Evolutionary conservation across 1,284 basidiomycete genomes (phyloP), one percentile per base, ranked within the genome.

Genomic region (Tylopilus sp.): DNA sequence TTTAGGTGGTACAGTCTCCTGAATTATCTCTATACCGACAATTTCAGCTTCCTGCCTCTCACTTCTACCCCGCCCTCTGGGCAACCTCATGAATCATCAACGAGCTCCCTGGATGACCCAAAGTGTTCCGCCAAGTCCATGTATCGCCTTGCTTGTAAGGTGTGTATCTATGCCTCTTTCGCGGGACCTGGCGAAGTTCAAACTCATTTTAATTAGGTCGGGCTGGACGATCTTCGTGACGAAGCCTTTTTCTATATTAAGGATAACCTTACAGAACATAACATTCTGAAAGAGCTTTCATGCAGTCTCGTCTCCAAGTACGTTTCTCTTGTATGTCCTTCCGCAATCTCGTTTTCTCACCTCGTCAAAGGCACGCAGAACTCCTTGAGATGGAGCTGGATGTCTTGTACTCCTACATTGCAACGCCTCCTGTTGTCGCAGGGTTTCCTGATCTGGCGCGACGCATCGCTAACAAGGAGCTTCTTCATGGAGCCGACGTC

Each of bases 41-140:
- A 58, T 32, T 49, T 70, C 16, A 47, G 29, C 13, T 68, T 70
- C 9, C 22, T 51, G 47, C 65, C 69, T 32, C 63, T 59, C 36
- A 60, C 33, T 44, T 70, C 69, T 7, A 56, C 57, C 19, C 26
- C 54, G 16, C 12, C 22, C 29, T 9, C 41, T 44, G 41, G 41
- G 18, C 41, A 44, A 44, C 19, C 41, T 44, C 41, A 22, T 19
- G 18, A 44, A 19, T 44, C 41, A 19, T 22, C 3, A 33, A 16
- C 32, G 32, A 41, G 33, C 33, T 24, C 51, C 10, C 8, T 26
- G 9, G 58, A 56, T 8, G 32, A 33, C 26, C 61, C 61, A 6
- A 58, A 49, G 36, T 70, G 68, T 49, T 70, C 68, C 2, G 65
- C 69, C 2, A 70, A 70, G 53, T 70, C 69, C 7, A 70, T 70